Base-by-base conservation (phyloP, 176 grass and related monocot species). In the Stipa capillata region DNA sequence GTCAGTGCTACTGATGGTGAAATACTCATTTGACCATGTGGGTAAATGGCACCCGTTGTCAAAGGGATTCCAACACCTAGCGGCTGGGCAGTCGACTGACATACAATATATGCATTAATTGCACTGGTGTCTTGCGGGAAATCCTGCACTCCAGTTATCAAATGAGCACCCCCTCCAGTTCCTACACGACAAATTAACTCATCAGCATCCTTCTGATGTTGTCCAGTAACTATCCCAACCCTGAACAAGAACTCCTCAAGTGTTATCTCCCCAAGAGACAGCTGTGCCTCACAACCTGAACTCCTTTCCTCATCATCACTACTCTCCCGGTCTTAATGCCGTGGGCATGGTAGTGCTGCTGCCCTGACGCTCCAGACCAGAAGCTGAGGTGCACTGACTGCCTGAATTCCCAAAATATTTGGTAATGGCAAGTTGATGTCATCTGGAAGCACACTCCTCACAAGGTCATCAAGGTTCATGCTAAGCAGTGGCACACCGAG, bases 21-120 rank as follows among this genome's bases (percentile, higher is more conserved):
- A 42, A 76, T 43, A 31, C 73, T 59, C 73, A 76, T 76, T 18
- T 59, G 73, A 76, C 53, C 27, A 27, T 76, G 53, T 41, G 24
- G 53, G 8, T 32, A 59, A 20, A 76, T 59, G 53, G 37, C 9
- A 43, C 59, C 73, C 73, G 59, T 76, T 8, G 53, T n/a, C 0
- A 53, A 59, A 41, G 73, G 53, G 36, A 59, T 59, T 32, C 36
- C 73, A 8, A 41, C 39, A 14, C 53, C 59, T 16, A 76, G 24
- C 0, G 73, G 53, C 25, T 43, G 53, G 0, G 17, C 37, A 41
- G 20, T 44, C 0, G 73, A 59, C 73, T 76, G 73, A 7, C 25
- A 25, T 29, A 41, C 39, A 12, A 42, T 29, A 11, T 60, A 44
- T 6, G 8, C 73, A 14, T 76, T 53, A 24, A 76, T 59, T 76